A percentile compares a stretch with the other conserved stretches of the same genome.
Conservation (phyloP, 2,329 filamentous ascomycete genomes). For the Paecilomyces dactylethromorphus region DNA sequence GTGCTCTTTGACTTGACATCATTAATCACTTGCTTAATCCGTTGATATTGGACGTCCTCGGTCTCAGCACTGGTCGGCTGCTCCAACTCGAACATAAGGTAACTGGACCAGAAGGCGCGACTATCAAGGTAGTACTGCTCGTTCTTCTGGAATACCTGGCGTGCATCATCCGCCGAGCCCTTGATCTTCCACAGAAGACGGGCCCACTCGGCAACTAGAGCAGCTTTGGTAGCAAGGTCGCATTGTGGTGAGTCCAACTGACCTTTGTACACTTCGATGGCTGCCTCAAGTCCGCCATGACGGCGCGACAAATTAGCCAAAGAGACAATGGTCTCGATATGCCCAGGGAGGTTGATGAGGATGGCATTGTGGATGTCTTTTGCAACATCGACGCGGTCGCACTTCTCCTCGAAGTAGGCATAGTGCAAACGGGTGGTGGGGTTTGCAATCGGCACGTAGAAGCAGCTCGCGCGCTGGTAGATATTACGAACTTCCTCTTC, state of each 20-base stretch:
- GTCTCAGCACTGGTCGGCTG: constrained; percentile 64
- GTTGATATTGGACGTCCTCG: constrained; percentile 60
- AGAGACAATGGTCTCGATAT: constrained; percentile 80
- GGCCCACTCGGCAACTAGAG: constrained; percentile 84
- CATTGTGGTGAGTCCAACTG: constrained; percentile 69
- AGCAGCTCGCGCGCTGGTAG: constrained; percentile 75
- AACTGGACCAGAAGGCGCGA: constrained; percentile 81
- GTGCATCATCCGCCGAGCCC: constrained; percentile 71
- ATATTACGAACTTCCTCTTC: constrained; percentile 88
- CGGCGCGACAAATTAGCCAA: constrained; percentile 81
- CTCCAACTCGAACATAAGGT: constrained; percentile 80
- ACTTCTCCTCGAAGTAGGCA: constrained; percentile 89
- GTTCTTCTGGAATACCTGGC: constrained; percentile 76
- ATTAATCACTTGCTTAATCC: constrained; percentile 74
- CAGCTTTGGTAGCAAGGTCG: constrained; percentile 75
- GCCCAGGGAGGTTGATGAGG: constrained; percentile 67
- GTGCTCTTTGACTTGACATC: constrained; percentile 67
- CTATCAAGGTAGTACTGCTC: constrained; percentile 80
- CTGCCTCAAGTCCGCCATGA: constrained; percentile 74
- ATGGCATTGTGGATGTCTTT: constrained; percentile 80
- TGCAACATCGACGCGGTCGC: constrained; percentile 68
- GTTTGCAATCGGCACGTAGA: constrained; percentile 80
- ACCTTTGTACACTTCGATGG: constrained; percentile 73
- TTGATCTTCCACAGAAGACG: constrained; percentile 80
- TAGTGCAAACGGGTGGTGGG: constrained; percentile 83